Conservation (phyloP, 768 basidiomycete species). For the Chalciporus pseudorubinellus region DNA sequence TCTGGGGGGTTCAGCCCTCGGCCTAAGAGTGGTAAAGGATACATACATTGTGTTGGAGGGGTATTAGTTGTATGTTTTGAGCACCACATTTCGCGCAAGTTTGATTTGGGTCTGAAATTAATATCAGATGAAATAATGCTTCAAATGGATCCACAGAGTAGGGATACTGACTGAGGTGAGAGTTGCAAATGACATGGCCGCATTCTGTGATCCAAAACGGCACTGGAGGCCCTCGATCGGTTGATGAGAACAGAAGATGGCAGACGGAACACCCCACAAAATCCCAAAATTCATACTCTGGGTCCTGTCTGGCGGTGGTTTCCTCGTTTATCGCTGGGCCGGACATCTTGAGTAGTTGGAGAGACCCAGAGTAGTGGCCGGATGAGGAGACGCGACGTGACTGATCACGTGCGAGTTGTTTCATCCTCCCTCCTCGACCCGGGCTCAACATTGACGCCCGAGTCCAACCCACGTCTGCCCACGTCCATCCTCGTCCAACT, state of each 20-base stretch:
- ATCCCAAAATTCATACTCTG: conserved; percentile 71
- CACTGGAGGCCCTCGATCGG: conserved; percentile 48
- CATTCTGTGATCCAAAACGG: conserved; percentile 92
- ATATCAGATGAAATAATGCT: not conserved
- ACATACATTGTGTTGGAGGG: conserved; percentile 71
- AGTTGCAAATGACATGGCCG: conserved; percentile 82
- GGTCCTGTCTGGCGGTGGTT: conserved; percentile 2
- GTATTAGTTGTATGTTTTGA: conserved; percentile 61
- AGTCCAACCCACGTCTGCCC: too few species aligned
- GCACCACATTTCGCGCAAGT: conserved; percentile 71
- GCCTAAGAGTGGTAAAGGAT: not conserved
- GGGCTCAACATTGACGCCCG: not conserved
- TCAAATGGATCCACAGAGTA: not conserved
- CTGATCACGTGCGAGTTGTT: conserved; percentile 16
- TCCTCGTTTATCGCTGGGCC: conserved; percentile 9
- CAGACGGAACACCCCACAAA: conserved; percentile 72
- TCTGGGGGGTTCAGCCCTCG: conserved; percentile 38
- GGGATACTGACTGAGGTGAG: conserved; percentile 65
- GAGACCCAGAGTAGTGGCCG: not conserved
- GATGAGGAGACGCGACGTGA: conserved; percentile 15
- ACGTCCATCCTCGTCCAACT: too few species aligned
- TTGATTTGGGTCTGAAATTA: conserved; percentile 58
- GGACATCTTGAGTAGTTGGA: conserved; percentile 7
- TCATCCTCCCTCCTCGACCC: not conserved
- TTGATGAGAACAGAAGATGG: conserved; percentile 58